Evolutionary conservation across 78 protist genomes (phyloP), one percentile per base, ranked within the genome.

Genomic region (Dictyostelium capitatum): DNA sequence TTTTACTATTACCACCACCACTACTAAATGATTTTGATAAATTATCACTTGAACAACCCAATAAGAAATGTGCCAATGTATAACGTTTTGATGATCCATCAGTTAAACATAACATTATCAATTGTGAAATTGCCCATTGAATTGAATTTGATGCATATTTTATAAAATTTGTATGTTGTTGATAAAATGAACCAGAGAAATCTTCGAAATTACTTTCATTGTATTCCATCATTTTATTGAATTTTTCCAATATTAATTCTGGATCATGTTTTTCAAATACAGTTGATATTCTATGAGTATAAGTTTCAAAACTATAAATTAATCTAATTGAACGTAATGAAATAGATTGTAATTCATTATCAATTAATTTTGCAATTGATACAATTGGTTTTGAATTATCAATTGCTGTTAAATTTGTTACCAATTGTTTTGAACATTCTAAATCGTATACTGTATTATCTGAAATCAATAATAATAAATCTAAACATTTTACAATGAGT

Each of bases 51-150:
- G 84, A 74, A 51, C 93, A 87, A 19, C 93, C 93, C 7, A 87
- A 53, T 43, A 87, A 17, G 51, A 87, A 87, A 48, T 87, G 93
- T 3, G 80, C 93, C 32, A 87, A 47, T 25, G 93, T 87, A 14
- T 87, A 87, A 17, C 54, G 28, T 3, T 32, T 64, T 1, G 56
- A 12, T 1, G n/a, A n/a, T 0, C 69, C 1, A 9, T 47, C 48
- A 23, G 67, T 28, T 10, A 87, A 48, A 87, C 93, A 87, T 23
- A 59, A 23, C 30, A 77, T 37, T n/a, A 87, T 87, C n/a, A 87
- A 20, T 43, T 87, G 83, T 14, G 93, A 62, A 9, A 87, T 64
- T 8, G 93, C 78, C 93, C 83, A 77, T 65, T 74, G 84, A 9
- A 73, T 41, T 4, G 93, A 87, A 28, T 50, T 77, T 6, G 48